phyloP scores from a whole-genome alignment of 1,284 basidiomycete genomes.

The Athelia psychrophila region DNA sequence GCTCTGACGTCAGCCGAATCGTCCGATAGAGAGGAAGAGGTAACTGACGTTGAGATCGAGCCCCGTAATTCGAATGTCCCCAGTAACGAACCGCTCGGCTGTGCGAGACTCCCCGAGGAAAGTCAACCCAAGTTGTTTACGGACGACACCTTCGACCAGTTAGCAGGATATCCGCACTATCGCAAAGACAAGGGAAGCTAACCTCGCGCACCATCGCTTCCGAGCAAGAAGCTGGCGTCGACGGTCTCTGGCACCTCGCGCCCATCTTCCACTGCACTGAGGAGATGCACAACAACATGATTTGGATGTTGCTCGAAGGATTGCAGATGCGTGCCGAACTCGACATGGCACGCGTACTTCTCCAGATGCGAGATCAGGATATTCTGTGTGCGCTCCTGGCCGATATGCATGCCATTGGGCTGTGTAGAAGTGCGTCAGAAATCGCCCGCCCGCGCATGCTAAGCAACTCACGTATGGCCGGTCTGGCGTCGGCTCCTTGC shows the following conservation, averaged over 20 bases:
- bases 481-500: constrained; percentile 2
- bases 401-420: constrained; percentile 30
- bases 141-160: constrained; percentile 18
- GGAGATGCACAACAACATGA: constrained; percentile 29
- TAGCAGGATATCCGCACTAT: constrained; percentile 2
- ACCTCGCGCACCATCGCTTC: constrained; percentile 35
- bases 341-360: constrained; percentile 28
- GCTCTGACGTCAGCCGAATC: constrained; percentile 5
- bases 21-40: neutral
- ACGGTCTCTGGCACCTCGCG: constrained; percentile 18
- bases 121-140: constrained; percentile 39
- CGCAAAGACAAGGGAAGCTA: neutral
- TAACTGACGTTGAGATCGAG: constrained; percentile 28
- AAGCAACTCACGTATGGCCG: neutral
- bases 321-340: constrained; percentile 34
- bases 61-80: constrained; percentile 37
- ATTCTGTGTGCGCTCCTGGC: constrained; percentile 35
- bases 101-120: constrained; percentile 43
- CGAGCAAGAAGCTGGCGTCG: constrained; percentile 34
- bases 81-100: constrained; percentile 31
- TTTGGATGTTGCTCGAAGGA: constrained; percentile 31
- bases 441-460: neutral
- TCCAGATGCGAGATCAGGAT: constrained; percentile 31
- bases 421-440: constrained; percentile 8
- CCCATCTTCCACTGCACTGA: constrained; percentile 17